Percentiles rank a stretch among this genome's conserved stretches.
Conservation (phyloP, 306 rosid genomes). For the Heteromeles arbutifolia region DNA sequence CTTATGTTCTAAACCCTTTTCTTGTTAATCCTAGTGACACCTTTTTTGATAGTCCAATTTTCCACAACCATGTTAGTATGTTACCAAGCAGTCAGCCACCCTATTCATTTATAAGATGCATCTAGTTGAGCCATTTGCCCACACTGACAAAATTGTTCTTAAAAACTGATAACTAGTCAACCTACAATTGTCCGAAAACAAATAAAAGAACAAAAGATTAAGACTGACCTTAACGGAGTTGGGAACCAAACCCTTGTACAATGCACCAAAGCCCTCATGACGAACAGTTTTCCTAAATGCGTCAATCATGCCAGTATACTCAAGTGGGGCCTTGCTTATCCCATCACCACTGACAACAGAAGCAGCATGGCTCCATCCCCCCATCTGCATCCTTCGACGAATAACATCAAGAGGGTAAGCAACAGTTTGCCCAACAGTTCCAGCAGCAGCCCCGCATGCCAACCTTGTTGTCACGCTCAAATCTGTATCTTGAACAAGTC, state of each 20-base stretch:
- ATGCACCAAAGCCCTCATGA: constrained; percentile 88
- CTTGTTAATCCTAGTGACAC: not conserved
- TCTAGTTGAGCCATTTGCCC: not conserved
- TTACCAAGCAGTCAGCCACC: not conserved
- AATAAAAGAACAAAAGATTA: not conserved
- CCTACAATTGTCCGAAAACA: not conserved
- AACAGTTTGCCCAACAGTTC: constrained; percentile 91
- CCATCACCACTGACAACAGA: constrained; percentile 85
- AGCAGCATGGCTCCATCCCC: constrained; percentile 93
- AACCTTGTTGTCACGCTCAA: constrained; percentile 79
- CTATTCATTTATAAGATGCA: not conserved
- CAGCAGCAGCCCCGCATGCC: constrained; percentile 99
- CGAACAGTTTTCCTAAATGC: constrained; percentile 94
- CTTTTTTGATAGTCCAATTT: not conserved
- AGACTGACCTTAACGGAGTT: constrained; percentile 87
- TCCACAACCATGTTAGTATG: not conserved
- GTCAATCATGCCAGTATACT: constrained; percentile 89
- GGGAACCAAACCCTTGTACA: constrained; percentile 98
- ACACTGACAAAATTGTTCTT: not conserved
- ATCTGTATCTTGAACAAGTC: constrained; percentile 65
- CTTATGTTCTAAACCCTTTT: not conserved
- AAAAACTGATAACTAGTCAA: not conserved
- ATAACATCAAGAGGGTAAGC: constrained; percentile 99
- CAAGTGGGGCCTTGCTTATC: constrained; percentile 62
- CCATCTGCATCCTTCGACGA: constrained; percentile 99